Percentiles rank a stretch among this genome's conserved stretches.
phyloP scores from a whole-genome alignment of 768 basidiomycete genomes.

The Mycena floridula region DNA sequence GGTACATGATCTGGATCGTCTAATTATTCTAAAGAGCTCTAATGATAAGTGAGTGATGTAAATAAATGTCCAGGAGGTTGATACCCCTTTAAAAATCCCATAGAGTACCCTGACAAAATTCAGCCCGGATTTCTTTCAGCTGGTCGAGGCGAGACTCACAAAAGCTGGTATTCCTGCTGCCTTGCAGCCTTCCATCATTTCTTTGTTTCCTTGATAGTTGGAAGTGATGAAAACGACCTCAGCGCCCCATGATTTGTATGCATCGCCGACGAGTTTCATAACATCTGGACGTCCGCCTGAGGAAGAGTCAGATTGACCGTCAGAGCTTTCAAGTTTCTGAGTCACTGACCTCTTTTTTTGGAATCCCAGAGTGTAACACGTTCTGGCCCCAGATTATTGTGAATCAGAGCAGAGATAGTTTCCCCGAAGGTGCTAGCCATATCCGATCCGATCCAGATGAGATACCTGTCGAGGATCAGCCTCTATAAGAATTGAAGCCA shows the following conservation, averaged over 20 bases:
- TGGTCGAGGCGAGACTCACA: too few relatives aligned
- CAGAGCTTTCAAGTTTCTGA: not conserved
- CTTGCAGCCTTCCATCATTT: conserved; percentile 82
- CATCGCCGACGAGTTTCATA: conserved; percentile 72
- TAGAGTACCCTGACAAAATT: too few relatives aligned
- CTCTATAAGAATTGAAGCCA: not conserved
- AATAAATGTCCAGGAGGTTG: not conserved
- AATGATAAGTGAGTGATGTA: conserved; percentile 47
- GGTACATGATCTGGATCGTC: too few relatives aligned
- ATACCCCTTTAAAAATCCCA: conserved; percentile 55
- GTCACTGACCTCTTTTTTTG: conserved; percentile 47
- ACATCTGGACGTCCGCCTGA: conserved; percentile 66
- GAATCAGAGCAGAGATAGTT: conserved; percentile 69
- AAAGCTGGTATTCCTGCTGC: conserved; percentile 63
- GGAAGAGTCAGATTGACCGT: conserved; percentile 2
- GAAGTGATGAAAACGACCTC: conserved; percentile 84
- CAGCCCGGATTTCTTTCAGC: too few relatives aligned
- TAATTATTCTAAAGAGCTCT: conserved; percentile 45
- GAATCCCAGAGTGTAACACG: conserved; percentile 77
- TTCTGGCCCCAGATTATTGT: conserved; percentile 61
- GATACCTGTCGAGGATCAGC: conserved; percentile 57
- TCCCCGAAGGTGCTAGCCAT: conserved; percentile 84
- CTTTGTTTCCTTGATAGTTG: conserved; percentile 69
- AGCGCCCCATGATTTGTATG: conserved; percentile 71
- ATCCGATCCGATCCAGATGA: conserved; percentile 82